Base-by-base conservation (phyloP, 148 eudicot species). In the Rhododendron ferrugineum region DNA sequence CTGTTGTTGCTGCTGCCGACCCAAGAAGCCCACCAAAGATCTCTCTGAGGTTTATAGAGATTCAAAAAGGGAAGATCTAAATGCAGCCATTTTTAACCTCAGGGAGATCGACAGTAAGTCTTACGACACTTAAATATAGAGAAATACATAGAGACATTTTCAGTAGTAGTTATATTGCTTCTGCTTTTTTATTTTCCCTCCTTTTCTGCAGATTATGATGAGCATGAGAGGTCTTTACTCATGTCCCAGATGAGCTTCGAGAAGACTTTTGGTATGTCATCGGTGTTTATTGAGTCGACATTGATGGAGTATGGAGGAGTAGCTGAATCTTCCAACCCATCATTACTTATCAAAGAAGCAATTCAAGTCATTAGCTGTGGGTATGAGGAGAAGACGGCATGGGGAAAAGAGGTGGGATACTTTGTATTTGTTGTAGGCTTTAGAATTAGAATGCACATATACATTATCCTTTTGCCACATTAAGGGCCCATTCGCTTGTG, bases 331-430 rank as follows among this genome's bases (percentile, higher is more conserved):
- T 91, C 95, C 42, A 86, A 97, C 88, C 90, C 99, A n/a, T 89
- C 98, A 10, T 87, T 92, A 15, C 91, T 97, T 75, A 95, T 97
- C 86, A 93, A 93, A 79, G 99, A 97, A 93, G 98, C 99, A 52
- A 97, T 97, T 81, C 99, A 97, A 79, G 98, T 97, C 82, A 97
- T 97, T 86, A 90, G 98, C 87, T 97, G 98, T 70, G 98, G 99
- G 60, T 97, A 97, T 62, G 99, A 97, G 89, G 99, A 95, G 86
- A 97, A 95, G 92, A 97, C 99, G 66, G 95, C 99, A 22, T 97
- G 99, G 99, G 99, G 98, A 14, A 97, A 97, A 90, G 98, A 97
- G 98, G 98, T 97, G 47, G 47, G 79, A 28, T 16, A 5, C 20
- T 22, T 72, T 32, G 34, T 72, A 81, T 34, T 18, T 32, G 13